phyloP scores from a whole-genome alignment of 2,329 filamentous ascomycete genomes.

The Colletotrichum aenigma region DNA sequence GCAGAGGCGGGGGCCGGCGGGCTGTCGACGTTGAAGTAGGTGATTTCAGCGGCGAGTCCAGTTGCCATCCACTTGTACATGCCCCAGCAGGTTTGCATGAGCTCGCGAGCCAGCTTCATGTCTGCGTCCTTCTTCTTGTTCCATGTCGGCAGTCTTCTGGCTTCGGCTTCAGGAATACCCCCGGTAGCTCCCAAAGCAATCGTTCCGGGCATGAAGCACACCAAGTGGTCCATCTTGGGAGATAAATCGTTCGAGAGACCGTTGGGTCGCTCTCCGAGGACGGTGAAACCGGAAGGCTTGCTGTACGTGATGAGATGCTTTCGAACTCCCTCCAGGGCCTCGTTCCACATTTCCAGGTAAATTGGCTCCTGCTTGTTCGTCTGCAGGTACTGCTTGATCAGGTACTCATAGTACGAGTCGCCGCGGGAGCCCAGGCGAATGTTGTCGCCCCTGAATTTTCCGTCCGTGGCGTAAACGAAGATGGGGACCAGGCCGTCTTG shows the following conservation, averaged over 20 bases:
- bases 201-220: conserved; percentile 96
- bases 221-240: conserved; percentile 97
- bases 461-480: conserved; percentile 80
- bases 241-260: conserved; percentile 71
- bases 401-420: conserved; percentile 98
- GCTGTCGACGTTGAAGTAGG: conserved; percentile 80
- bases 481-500: conserved; percentile 90
- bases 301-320: conserved; percentile 94
- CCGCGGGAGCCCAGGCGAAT: conserved; percentile 92
- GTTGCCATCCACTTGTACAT: conserved; percentile 94
- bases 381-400: conserved; percentile 98
- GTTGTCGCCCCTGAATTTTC: conserved; percentile 81
- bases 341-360: conserved; percentile 92
- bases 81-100: conserved; percentile 97
- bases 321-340: conserved; percentile 82
- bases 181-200: conserved; percentile 88
- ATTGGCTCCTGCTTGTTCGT: conserved; percentile 85
- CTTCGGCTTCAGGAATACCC: conserved; percentile 76
- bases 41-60: conserved; percentile 92
- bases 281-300: conserved; percentile 78
- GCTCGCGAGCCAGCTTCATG: conserved; percentile 83
- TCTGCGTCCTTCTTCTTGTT: conserved; percentile 81
- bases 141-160: conserved; percentile 76
- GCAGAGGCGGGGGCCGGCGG: conserved; percentile 69
- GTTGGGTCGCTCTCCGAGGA: conserved; percentile 82